Conservation (phyloP, 495 filamentous ascomycete genomes). For the Aspergillus nanangensis region DNA sequence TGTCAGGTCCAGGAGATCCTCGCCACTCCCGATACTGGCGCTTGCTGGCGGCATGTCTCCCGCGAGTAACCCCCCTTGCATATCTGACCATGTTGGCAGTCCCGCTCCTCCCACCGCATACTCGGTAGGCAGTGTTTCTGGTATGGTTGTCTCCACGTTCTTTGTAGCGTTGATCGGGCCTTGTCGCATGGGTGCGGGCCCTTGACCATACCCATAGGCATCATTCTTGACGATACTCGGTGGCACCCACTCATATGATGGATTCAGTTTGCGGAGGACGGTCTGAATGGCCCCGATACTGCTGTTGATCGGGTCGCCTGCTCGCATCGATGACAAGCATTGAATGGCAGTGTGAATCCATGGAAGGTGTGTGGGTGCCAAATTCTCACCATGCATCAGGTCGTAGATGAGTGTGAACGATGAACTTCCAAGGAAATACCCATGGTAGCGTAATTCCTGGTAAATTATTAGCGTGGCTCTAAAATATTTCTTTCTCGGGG, state of each 20-base stretch:
- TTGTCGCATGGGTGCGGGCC: neutral
- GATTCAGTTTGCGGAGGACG: slow-evolving; percentile 28
- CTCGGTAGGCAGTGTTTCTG: neutral
- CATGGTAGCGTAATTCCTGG: slow-evolving; percentile 39
- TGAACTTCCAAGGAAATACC: slow-evolving; percentile 35
- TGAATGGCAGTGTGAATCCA: slow-evolving; percentile 37
- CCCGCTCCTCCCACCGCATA: neutral
- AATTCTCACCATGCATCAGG: slow-evolving; percentile 29
- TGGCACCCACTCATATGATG: slow-evolving; percentile 28
- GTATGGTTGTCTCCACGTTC: neutral
- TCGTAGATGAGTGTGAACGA: slow-evolving; percentile 38
- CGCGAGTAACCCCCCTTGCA: slow-evolving; percentile 20
- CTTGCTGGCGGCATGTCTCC: slow-evolving; percentile 20
- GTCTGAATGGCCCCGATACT: slow-evolving; percentile 32
- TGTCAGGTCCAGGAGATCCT: slow-evolving; percentile 38
- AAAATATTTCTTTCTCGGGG: neutral
- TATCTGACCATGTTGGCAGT: slow-evolving; percentile 12
- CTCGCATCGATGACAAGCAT: slow-evolving; percentile 26
- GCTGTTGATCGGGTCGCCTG: slow-evolving; percentile 24
- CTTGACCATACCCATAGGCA: neutral
- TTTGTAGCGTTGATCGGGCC: neutral
- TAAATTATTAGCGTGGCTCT: neutral
- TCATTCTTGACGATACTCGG: neutral
- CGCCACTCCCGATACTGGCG: slow-evolving; percentile 23
- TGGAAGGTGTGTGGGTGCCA: slow-evolving; percentile 30